Conservation (phyloP, 768 basidiomycete genomes). For the Megacollybia marginata region DNA sequence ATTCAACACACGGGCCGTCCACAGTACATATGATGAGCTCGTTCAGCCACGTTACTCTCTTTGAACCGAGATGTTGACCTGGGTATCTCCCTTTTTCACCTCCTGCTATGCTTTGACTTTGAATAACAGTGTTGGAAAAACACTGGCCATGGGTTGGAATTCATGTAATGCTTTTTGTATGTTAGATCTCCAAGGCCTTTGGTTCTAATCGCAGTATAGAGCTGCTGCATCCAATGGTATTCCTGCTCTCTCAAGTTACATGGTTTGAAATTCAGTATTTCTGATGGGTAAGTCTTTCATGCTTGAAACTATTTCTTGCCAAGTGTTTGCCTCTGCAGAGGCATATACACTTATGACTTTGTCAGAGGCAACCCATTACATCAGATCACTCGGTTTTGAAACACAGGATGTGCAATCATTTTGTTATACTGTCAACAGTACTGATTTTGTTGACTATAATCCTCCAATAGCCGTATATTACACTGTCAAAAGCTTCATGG, state of each 20-base stretch:
- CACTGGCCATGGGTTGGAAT: conserved; percentile 43
- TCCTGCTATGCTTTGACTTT: not conserved
- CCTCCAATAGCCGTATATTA: conserved; percentile 32
- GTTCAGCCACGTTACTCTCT: not conserved
- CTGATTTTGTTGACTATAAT: conserved; percentile 38
- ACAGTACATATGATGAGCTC: no score
- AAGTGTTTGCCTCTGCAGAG: conserved; percentile 17
- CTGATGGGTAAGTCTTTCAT: conserved; percentile 30
- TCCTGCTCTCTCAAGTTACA: conserved; percentile 9
- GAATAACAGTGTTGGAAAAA: conserved; percentile 6
- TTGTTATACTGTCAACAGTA: conserved; percentile 37
- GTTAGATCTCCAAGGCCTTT: conserved; percentile 5
- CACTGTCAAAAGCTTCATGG: not conserved
- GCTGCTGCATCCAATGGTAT: conserved; percentile 27
- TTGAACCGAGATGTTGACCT: not conserved
- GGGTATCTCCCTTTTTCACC: not conserved
- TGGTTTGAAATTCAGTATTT: conserved; percentile 60
- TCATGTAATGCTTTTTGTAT: conserved; percentile 41
- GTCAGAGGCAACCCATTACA: conserved; percentile 36
- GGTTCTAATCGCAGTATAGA: conserved; percentile 27
- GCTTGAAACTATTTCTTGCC: conserved; percentile 18
- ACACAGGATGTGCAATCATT: conserved; percentile 38
- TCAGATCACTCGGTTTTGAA: conserved; percentile 41
- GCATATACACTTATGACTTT: conserved; percentile 36
- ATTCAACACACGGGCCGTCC: no score